These are phyloP conservation scores for Kodamaea kaohsiungensis DNA, from an alignment of 805 yeast genomes.

Conservation along the genomic window DNA sequence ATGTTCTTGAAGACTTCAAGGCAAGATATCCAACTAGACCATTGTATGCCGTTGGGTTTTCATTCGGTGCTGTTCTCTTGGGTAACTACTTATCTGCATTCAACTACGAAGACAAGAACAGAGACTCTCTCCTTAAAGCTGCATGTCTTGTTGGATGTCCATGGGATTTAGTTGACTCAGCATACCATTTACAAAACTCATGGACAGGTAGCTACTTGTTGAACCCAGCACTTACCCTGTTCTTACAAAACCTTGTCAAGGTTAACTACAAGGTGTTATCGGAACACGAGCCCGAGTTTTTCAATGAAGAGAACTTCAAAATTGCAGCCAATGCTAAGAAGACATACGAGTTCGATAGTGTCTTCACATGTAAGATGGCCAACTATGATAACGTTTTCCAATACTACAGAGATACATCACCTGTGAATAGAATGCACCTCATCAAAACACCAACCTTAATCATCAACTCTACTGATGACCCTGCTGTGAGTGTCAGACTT, in stretches of 20 bases:
- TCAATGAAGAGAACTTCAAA: constrained; percentile 22
- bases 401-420: constrained; percentile 66
- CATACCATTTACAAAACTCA: constrained; percentile 40
- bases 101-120: constrained; percentile 38
- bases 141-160: constrained; percentile 66
- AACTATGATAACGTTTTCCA: constrained; percentile 65
- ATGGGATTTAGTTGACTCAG: constrained; percentile 66
- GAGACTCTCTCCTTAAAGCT: constrained; percentile 32
- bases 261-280: constrained; percentile 36
- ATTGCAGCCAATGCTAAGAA: constrained; percentile 23
- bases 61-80: constrained; percentile 75
- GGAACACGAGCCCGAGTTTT: constrained; percentile 29
- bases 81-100: constrained; percentile 69
- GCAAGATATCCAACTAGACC: constrained; percentile 58
- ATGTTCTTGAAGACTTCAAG: constrained; percentile 52
- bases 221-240: constrained; percentile 33
- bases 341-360: constrained; percentile 61
- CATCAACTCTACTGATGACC: constrained; percentile 73
- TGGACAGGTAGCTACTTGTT: constrained; percentile 37
- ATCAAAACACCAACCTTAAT: constrained; percentile 65
- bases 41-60: constrained; percentile 71
- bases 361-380: constrained; percentile 62
- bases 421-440: constrained; percentile 49
- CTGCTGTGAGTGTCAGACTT: constrained; percentile 58
- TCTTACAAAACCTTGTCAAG: constrained; percentile 32